Percentiles rank a stretch among this genome's conserved stretches.
phyloP scores from a whole-genome alignment of 2,329 filamentous ascomycete species.

The Diaporthe amygdali region DNA sequence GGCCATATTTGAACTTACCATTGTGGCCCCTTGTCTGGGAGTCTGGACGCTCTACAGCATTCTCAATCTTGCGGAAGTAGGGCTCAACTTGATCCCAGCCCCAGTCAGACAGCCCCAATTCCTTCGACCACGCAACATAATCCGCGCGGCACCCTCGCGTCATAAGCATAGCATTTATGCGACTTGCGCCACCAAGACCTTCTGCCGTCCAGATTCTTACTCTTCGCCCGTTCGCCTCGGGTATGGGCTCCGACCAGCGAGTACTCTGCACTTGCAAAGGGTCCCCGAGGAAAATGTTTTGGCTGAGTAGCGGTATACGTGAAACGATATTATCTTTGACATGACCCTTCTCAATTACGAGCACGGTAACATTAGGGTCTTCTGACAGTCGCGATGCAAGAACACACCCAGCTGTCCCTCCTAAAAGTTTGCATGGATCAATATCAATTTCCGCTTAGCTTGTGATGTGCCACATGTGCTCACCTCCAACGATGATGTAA shows the following conservation, averaged over 20 bases:
- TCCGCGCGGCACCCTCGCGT: slow-evolving; percentile 36
- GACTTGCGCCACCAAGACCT: slow-evolving; percentile 37
- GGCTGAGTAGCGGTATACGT: slow-evolving; percentile 38
- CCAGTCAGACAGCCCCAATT: slow-evolving; percentile 38
- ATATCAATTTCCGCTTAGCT: not conserved
- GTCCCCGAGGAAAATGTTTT: slow-evolving; percentile 30
- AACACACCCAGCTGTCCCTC: slow-evolving; percentile 53
- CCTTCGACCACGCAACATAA: slow-evolving; percentile 37
- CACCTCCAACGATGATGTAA: slow-evolving; percentile 13
- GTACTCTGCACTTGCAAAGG: slow-evolving; percentile 31
- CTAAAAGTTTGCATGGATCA: slow-evolving; percentile 20
- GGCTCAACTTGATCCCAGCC: slow-evolving; percentile 39
- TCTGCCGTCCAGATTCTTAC: slow-evolving; percentile 33
- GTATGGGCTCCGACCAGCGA: slow-evolving; percentile 35
- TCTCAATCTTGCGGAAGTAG: slow-evolving; percentile 37
- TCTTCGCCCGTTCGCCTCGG: slow-evolving; percentile 26
- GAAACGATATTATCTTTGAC: slow-evolving; percentile 34
- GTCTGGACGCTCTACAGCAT: slow-evolving; percentile 26
- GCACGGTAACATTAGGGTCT: slow-evolving; percentile 40
- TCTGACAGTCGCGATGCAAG: slow-evolving; percentile 50
- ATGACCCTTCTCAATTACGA: slow-evolving; percentile 43
- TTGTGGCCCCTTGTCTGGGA: slow-evolving; percentile 32
- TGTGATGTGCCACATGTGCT: not conserved
- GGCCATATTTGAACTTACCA: slow-evolving; percentile 22
- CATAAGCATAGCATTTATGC: slow-evolving; percentile 38